phyloP scores from a whole-genome alignment of 2,329 filamentous ascomycete species.

The Chaetomium sp. region DNA sequence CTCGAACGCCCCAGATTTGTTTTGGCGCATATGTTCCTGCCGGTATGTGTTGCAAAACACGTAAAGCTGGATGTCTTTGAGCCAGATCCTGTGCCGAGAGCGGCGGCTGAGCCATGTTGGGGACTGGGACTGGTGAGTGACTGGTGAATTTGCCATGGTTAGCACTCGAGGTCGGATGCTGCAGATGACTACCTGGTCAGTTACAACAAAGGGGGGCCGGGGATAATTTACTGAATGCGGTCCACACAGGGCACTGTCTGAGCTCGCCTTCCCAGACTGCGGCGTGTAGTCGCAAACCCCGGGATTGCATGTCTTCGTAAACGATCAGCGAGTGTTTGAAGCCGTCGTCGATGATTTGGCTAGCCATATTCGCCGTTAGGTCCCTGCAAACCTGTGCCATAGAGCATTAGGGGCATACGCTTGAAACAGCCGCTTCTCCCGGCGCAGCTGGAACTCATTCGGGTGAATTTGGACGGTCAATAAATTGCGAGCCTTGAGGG shows the following conservation, averaged over 20 bases:
- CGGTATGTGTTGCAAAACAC: constrained; percentile 61
- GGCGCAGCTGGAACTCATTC: constrained; percentile 49
- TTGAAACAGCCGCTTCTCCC: constrained; percentile 58
- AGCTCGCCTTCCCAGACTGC: constrained; percentile 58
- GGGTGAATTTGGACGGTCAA: constrained; percentile 49
- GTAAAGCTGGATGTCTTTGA: constrained; percentile 59
- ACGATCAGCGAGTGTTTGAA: constrained; percentile 58
- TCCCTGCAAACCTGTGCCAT: neutral
- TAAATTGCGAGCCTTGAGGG: constrained; percentile 55
- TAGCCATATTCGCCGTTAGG: constrained; percentile 36
- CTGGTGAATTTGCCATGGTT: constrained; percentile 39
- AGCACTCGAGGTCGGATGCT: neutral
- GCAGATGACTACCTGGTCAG: neutral
- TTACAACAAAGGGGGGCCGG: neutral
- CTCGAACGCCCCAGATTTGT: constrained; percentile 52
- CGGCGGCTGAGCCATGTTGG: constrained; percentile 55
- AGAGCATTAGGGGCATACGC: constrained; percentile 47
- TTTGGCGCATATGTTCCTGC: constrained; percentile 54
- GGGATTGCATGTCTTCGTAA: constrained; percentile 53
- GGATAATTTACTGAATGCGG: constrained; percentile 57
- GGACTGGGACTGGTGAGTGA: constrained; percentile 55
- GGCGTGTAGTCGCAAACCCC: constrained; percentile 57
- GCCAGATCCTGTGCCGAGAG: constrained; percentile 50
- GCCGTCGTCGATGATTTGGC: constrained; percentile 58
- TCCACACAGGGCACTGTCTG: constrained; percentile 62